Evolutionary conservation across 2,329 filamentous ascomycete genomes (phyloP).

Genomic region (Ophiobolus disseminans): DNA sequence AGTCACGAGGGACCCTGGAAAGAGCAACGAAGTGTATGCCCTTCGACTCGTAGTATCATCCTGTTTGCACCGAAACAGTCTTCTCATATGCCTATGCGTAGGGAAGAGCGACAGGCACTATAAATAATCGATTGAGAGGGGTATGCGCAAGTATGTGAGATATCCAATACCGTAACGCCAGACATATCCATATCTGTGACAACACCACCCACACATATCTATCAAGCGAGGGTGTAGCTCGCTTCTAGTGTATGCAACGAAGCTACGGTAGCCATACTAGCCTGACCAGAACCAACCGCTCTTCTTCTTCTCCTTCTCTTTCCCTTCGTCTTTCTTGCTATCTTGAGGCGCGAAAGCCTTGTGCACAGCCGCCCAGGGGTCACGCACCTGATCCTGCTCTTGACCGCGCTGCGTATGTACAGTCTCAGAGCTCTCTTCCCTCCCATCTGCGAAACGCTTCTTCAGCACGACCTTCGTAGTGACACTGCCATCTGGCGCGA

Average conservation of each 20-base stretch:
- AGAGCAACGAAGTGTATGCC: too few relatives aligned
- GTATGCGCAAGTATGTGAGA: background rate
- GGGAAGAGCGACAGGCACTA: too few relatives aligned
- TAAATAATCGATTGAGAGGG: slow-evolving; percentile 2
- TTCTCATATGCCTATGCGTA: too few relatives aligned
- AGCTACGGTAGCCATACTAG: too few relatives aligned
- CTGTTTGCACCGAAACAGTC: too few relatives aligned
- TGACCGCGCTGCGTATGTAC: slow-evolving; percentile 53
- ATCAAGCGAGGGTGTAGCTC: background rate
- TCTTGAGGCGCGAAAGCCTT: slow-evolving; percentile 10
- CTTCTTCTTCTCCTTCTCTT: slow-evolving; percentile 21
- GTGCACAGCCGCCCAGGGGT: slow-evolving; percentile 20
- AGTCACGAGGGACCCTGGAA: too few relatives aligned
- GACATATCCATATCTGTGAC: background rate
- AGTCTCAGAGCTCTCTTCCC: slow-evolving; percentile 65
- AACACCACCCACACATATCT: background rate
- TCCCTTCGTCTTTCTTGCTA: slow-evolving; percentile 3
- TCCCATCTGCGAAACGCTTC: slow-evolving; percentile 66
- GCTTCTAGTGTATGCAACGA: background rate
- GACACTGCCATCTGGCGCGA: slow-evolving; percentile 63
- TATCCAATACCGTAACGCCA: background rate
- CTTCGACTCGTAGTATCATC: too few relatives aligned
- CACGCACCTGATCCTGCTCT: slow-evolving; percentile 12
- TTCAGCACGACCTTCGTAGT: slow-evolving; percentile 65
- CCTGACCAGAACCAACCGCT: slow-evolving; percentile 45